Base-by-base conservation (phyloP, 257 asterid genomes). In the Knoxia roxburghii region DNA sequence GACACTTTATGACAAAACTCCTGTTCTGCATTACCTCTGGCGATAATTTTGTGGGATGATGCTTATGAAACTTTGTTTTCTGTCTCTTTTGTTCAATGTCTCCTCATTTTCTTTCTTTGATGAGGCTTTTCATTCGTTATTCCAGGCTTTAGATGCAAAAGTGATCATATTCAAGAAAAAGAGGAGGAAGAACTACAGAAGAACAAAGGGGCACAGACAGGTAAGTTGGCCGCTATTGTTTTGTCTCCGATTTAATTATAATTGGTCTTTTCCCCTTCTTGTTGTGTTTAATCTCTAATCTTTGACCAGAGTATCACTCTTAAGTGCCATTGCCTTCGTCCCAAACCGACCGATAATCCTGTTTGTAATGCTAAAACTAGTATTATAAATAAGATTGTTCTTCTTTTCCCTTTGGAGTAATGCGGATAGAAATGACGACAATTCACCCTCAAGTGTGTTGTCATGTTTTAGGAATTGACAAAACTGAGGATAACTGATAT, bases 161-260 rank as follows among this genome's bases (percentile, higher is more conserved):
- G 99, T 93, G 76, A 80, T 93, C 74, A 80, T 93, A 75, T 93
- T 93, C 85, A 93, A 93, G 96, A 93, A 93, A 77, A 93, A 90
- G 72, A 90, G 96, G 80, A 82, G 99, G 60, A 93, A 93, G 89
- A 93, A 93, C 81, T 93, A 93, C 72, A 82, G 99, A 76, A 85
- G 96, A 80, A 88, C 81, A 13, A 84, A 77, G 27, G 99, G 99
- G 68, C 99, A 93, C 80, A 80, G 99, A 26, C 99, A 90, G 97
- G 99, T 90, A 80, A 62, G 58, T 72, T 21, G 5, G 20, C 56
- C 50, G 49, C 61, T 64, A 52, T 10, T 4, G 41, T 37, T 37
- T 3, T n/a, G n/a, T n/a, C n/a, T 37, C 41, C 4, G 41, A 9
- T 37, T 37, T 37, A 4, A 49, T 32, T 15, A 14, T 17, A 15